Percentiles rank a stretch among this genome's conserved stretches.
Conservation (phyloP, 2,329 filamentous ascomycete genomes). For the Neophaeococcomyces aloes region DNA sequence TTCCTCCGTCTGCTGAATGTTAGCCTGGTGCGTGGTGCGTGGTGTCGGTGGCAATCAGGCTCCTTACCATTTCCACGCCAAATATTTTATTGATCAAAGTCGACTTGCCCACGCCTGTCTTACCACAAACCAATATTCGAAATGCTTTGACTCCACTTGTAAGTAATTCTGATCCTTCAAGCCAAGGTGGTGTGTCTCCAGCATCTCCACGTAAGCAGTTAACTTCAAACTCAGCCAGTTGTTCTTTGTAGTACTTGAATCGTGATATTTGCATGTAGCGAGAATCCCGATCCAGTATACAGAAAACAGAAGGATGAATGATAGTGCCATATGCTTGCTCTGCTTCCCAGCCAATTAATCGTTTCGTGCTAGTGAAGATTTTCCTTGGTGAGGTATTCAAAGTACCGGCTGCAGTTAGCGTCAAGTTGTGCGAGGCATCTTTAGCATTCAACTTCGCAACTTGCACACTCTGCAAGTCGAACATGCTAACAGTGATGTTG, state of each 20-base stretch:
- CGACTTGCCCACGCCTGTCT: conserved; percentile 26
- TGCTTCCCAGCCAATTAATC: not conserved
- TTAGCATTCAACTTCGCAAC: conserved; percentile 4
- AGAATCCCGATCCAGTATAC: conserved; percentile 24
- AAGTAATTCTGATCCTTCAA: conserved; percentile 19
- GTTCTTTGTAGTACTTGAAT: conserved; percentile 19
- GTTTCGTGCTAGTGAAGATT: not conserved
- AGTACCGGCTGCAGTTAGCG: conserved; percentile 10
- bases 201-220: conserved; percentile 20
- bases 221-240: conserved; percentile 18
- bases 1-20: conserved; percentile 14
- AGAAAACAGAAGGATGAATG: conserved; percentile 27
- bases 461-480: conserved; percentile 16
- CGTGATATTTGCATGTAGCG: conserved; percentile 22
- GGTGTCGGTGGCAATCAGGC: not conserved
- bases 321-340: conserved; percentile 20
- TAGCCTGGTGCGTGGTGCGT: not conserved
- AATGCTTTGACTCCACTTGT: conserved; percentile 23
- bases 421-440: conserved; percentile 13
- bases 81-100: conserved; percentile 27
- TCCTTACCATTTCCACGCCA: conserved; percentile 24
- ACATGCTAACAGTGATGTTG: conserved; percentile 15
- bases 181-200: conserved; percentile 23
- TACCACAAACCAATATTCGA: conserved; percentile 28
- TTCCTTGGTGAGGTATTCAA: conserved; percentile 12